Percentiles rank a stretch among this genome's conserved stretches.
Evolutionary conservation across 2,329 filamentous ascomycete genomes (phyloP).

Genomic region (Sclerotinia sclerotiorum): DNA sequence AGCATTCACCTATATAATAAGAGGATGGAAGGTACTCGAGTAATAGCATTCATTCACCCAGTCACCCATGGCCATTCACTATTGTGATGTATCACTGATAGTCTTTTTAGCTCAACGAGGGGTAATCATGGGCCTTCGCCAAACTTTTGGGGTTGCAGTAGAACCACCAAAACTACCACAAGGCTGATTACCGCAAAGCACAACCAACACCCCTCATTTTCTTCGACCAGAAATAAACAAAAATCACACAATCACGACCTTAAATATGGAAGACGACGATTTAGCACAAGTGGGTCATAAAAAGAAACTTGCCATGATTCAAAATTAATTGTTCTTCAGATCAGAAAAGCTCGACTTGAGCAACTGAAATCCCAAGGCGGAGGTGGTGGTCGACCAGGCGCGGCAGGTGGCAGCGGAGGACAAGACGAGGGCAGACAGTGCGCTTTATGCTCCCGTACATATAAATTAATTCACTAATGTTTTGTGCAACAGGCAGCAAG

Average conservation of each 20-base stretch:
- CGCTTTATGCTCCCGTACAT: constrained; percentile 35
- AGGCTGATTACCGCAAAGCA: constrained; percentile 2
- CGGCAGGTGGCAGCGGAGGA: constrained; percentile 47
- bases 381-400: constrained; percentile 49
- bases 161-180: neutral
- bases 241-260: neutral
- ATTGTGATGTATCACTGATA: neutral
- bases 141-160: neutral
- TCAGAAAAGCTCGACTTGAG: constrained; percentile 86
- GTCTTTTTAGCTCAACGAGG: neutral
- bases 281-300: constrained; percentile 37
- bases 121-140: constrained; percentile 3
- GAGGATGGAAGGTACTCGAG: too few species aligned
- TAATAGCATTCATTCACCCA: too few species aligned
- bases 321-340: constrained; percentile 51
- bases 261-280: constrained; percentile 41
- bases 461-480: constrained; percentile 27
- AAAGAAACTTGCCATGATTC: neutral
- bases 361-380: constrained; percentile 78
- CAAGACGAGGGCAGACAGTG: constrained; percentile 67
- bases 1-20: neutral
- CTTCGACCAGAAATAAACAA: neutral
- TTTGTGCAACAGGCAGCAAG: constrained; percentile 45
- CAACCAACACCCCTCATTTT: constrained; percentile 17
- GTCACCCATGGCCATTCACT: too few species aligned